Percentiles rank a stretch among this genome's conserved stretches.
Conservation (phyloP, 106 monocot species). For the Alisma plantagoaquatica region DNA sequence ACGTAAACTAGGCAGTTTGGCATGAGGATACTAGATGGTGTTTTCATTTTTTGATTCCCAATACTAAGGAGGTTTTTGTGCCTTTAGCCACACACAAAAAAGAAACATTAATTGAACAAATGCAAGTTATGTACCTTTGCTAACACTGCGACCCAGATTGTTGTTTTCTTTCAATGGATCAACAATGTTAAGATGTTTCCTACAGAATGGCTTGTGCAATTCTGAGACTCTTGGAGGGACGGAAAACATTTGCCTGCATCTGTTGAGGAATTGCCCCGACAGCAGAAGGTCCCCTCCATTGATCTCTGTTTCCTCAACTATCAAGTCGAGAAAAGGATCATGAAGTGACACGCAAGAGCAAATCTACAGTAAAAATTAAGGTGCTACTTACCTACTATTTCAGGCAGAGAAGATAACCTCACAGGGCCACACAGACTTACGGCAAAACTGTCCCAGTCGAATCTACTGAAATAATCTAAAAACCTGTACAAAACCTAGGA, state of each 20-base stretch:
- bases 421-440: constrained; percentile 75
- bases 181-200: constrained; percentile 80
- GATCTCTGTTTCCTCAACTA: constrained; percentile 52
- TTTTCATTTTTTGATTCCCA: too few relatives aligned
- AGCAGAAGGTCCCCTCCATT: constrained; percentile 43
- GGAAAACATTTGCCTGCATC: constrained; percentile 29
- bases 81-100: too few relatives aligned
- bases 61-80: too few relatives aligned
- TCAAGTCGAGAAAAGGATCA: constrained; percentile 3
- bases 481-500: constrained; percentile 82
- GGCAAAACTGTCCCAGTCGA: constrained; percentile 78
- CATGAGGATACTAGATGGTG: too few relatives aligned
- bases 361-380: too few relatives aligned
- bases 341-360: not conserved
- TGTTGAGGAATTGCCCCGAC: constrained; percentile 56
- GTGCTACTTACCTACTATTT: constrained; percentile 45
- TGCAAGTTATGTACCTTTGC: constrained; percentile 77
- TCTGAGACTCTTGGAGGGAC: constrained; percentile 27
- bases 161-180: constrained; percentile 84
- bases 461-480: constrained; percentile 75
- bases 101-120: too few relatives aligned
- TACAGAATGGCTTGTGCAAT: constrained; percentile 26
- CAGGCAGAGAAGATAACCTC: constrained; percentile 46
- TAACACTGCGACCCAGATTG: constrained; percentile 91
- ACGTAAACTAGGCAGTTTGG: too few relatives aligned